A percentile compares a stretch with the other conserved stretches of the same genome.
phyloP scores from a whole-genome alignment of 768 basidiomycete species.

The Tulasnella sp. region DNA sequence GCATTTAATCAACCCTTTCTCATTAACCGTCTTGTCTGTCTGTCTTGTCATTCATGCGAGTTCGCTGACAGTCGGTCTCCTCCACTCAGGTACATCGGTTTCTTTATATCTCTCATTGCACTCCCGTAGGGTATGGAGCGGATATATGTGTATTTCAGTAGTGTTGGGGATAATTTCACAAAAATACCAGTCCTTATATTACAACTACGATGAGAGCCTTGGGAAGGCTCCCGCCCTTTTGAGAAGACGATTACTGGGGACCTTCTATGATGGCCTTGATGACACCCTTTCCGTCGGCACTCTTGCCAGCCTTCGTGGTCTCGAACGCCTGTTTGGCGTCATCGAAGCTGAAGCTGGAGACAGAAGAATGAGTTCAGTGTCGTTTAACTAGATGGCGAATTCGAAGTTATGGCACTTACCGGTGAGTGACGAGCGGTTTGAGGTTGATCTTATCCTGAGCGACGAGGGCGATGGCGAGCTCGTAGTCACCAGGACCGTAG shows the following conservation, averaged over 20 bases:
- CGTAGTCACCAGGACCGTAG: constrained; percentile 75
- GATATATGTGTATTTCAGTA: not conserved
- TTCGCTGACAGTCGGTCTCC: not conserved
- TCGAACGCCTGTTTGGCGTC: constrained; percentile 73
- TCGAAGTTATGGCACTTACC: constrained; percentile 32
- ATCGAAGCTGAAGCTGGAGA: constrained; percentile 54
- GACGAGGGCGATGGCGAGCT: constrained; percentile 72
- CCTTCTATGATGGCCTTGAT: constrained; percentile 88
- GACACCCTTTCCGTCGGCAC: constrained; percentile 73
- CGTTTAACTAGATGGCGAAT: not conserved
- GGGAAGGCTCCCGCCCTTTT: not conserved
- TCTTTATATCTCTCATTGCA: no score
- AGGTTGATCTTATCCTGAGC: constrained; percentile 74
- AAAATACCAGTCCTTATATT: not conserved
- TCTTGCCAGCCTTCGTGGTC: constrained; percentile 67
- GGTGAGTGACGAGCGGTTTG: constrained; percentile 80
- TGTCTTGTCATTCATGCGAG: not conserved
- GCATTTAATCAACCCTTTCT: not conserved
- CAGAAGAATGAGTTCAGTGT: not conserved
- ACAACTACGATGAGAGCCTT: not conserved
- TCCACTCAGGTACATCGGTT: no score
- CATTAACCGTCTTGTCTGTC: not conserved
- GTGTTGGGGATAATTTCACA: not conserved
- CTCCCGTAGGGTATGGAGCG: not conserved
- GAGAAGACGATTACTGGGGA: constrained; percentile 33